A percentile compares a stretch with the other conserved stretches of the same genome.
These are phyloP conservation scores for Phycomyces blakesleeanus DNA, from an alignment of 192 early-diverging fungal genomes.

Conservation along the genomic window DNA sequence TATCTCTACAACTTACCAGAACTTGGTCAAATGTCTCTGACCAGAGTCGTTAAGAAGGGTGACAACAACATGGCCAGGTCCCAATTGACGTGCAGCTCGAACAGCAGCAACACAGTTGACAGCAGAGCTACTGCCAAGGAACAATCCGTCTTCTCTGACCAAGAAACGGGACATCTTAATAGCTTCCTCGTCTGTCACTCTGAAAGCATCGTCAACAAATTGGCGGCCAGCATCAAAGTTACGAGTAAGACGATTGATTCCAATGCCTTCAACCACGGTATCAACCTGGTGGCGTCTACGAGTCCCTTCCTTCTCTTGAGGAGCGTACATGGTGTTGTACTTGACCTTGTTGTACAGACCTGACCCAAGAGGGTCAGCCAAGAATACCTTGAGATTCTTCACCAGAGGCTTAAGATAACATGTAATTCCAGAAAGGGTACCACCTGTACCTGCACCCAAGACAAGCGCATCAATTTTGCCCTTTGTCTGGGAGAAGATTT, in stretches of 20 bases:
- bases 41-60: slow-evolving; percentile 91
- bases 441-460: slow-evolving; percentile 86
- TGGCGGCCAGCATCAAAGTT: slow-evolving; percentile 72
- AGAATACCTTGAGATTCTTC: slow-evolving; percentile 58
- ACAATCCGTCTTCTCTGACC: slow-evolving; percentile 79
- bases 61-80: slow-evolving; percentile 88
- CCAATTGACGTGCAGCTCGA: slow-evolving; percentile 67
- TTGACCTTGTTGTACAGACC: slow-evolving; percentile 90
- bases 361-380: slow-evolving; percentile 92
- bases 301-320: slow-evolving; percentile 84
- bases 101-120: slow-evolving; percentile 92
- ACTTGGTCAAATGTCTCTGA: slow-evolving; percentile 90
- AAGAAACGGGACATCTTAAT: slow-evolving; percentile 86
- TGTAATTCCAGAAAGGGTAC: slow-evolving; percentile 89
- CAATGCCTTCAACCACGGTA: slow-evolving; percentile 94
- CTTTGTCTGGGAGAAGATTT: slow-evolving; percentile 74
- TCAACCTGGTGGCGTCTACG: slow-evolving; percentile 95
- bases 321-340: slow-evolving; percentile 87
- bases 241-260: slow-evolving; percentile 87
- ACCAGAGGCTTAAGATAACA: slow-evolving; percentile 72
- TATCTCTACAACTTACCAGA: slow-evolving; percentile 59
- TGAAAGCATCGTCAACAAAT: slow-evolving; percentile 75
- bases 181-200: slow-evolving; percentile 85
- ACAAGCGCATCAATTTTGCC: slow-evolving; percentile 81
- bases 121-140: slow-evolving; percentile 86